Evolutionary conservation across 2,329 filamentous ascomycete genomes (phyloP).

Genomic region (Periconia digitata): DNA sequence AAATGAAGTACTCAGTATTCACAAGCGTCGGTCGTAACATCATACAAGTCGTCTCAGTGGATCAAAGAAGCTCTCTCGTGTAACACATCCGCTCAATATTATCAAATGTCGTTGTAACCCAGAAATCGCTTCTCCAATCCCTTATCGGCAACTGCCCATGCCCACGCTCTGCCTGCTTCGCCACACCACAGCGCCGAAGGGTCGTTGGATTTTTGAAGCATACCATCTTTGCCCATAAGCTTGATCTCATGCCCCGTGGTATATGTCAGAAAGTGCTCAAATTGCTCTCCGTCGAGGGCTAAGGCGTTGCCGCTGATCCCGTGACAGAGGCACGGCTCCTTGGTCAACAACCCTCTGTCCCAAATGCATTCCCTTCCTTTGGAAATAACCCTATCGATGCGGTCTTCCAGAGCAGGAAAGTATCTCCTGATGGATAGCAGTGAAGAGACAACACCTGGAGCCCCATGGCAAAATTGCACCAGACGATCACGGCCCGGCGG

Average conservation of each 20-base stretch:
- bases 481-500: constrained; percentile 52
- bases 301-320: constrained; percentile 67
- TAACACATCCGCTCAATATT: no score
- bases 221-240: constrained; percentile 54
- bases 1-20: not conserved
- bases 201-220: constrained; percentile 54
- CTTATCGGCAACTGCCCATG: constrained; percentile 50
- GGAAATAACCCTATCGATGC: constrained; percentile 56
- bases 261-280: constrained; percentile 61
- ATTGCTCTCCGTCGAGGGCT: constrained; percentile 52
- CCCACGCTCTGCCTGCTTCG: constrained; percentile 53
- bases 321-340: constrained; percentile 67
- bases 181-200: constrained; percentile 55
- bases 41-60: constrained; percentile 16
- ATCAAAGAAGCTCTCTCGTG: not conserved
- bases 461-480: constrained; percentile 70
- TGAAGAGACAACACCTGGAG: constrained; percentile 63
- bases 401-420: constrained; percentile 57
- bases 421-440: constrained; percentile 58
- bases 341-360: constrained; percentile 61
- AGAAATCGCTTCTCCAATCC: constrained; percentile 50
- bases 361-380: constrained; percentile 57
- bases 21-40: constrained; percentile 23
- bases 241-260: constrained; percentile 60
- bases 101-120: constrained; percentile 54